Conservation (phyloP, 768 basidiomycete genomes). For the Galerina sulciceps region DNA sequence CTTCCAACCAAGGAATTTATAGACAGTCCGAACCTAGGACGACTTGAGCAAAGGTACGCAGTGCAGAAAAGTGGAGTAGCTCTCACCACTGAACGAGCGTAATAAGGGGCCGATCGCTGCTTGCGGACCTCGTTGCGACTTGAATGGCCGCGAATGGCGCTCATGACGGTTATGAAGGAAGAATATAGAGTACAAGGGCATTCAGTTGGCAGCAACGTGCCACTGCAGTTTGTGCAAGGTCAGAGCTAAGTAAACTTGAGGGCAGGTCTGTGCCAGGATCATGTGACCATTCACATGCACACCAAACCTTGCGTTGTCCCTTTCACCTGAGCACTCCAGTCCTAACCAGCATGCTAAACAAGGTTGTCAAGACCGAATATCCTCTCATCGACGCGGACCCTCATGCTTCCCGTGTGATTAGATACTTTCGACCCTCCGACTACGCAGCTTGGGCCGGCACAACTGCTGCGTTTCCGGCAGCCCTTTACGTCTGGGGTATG, state of each 20-base stretch:
- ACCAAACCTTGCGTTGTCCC: conserved; percentile 34
- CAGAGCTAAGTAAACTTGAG: conserved; percentile 27
- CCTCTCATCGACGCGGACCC: conserved; percentile 96
- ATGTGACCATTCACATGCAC: conserved; percentile 30
- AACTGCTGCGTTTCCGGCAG: conserved; percentile 82
- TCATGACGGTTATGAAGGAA: conserved; percentile 45
- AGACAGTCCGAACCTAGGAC: conserved; percentile 7
- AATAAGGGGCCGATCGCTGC: conserved; percentile 47
- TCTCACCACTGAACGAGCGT: conserved; percentile 35
- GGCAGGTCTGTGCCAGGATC: conserved; percentile 32
- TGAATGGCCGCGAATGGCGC: conserved; percentile 50
- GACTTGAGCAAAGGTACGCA: background rate
- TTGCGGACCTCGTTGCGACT: conserved; percentile 38
- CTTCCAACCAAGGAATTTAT: conserved; percentile 4
- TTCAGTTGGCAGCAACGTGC: conserved; percentile 18
- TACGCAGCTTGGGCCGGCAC: conserved; percentile 82
- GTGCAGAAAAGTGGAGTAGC: background rate
- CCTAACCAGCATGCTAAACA: conserved; percentile 47
- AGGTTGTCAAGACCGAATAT: conserved; percentile 64
- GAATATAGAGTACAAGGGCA: conserved; percentile 22
- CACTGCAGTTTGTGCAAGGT: conserved; percentile 14
- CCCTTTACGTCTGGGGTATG: conserved; percentile 83
- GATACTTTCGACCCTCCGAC: conserved; percentile 89
- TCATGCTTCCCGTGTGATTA: conserved; percentile 82
- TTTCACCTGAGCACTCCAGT: conserved; percentile 13